These are phyloP conservation scores for Claviceps sp. DNA, from an alignment of 2,329 filamentous ascomycete genomes.

Conservation along the genomic window DNA sequence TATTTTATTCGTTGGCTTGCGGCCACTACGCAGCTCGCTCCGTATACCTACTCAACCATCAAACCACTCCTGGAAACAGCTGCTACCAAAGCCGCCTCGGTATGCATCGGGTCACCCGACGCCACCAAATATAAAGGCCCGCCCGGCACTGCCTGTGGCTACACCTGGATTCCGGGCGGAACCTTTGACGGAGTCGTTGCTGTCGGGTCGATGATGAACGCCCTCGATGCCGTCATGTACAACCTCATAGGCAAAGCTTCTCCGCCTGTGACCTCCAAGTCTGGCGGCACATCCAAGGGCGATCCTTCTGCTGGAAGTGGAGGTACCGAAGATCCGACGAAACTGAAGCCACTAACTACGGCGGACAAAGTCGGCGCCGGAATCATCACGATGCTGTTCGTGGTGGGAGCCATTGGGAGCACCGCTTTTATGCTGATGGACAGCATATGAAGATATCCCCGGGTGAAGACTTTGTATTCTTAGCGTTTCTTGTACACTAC, in stretches of 20 bases:
- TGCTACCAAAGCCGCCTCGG: conserved; percentile 36
- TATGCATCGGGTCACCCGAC: conserved; percentile 34
- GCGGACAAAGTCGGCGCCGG: conserved; percentile 43
- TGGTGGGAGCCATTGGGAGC: conserved; percentile 35
- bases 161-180: conserved; percentile 42
- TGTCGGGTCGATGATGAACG: conserved; percentile 59
- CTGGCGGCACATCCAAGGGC: conserved; percentile 46
- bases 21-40: conserved; percentile 39
- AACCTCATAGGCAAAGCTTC: conserved; percentile 33
- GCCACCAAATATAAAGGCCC: conserved; percentile 33
- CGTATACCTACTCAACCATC: conserved; percentile 36
- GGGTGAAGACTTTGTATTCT: not conserved
- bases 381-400: conserved; percentile 38
- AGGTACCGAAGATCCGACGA: conserved; percentile 15
- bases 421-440: conserved; percentile 33
- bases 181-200: conserved; percentile 46
- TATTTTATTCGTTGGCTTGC: conserved; percentile 58
- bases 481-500: not conserved
- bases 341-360: conserved; percentile 26
- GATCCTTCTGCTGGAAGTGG: conserved; percentile 22
- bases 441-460: not conserved
- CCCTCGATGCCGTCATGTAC: conserved; percentile 49
- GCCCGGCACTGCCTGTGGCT: conserved; percentile 51
- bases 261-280: conserved; percentile 35
- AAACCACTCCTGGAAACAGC: conserved; percentile 36